These are phyloP conservation scores for Myrmaecium sp. DNA, from an alignment of 2,329 filamentous ascomycete species.

Conservation along the genomic window DNA sequence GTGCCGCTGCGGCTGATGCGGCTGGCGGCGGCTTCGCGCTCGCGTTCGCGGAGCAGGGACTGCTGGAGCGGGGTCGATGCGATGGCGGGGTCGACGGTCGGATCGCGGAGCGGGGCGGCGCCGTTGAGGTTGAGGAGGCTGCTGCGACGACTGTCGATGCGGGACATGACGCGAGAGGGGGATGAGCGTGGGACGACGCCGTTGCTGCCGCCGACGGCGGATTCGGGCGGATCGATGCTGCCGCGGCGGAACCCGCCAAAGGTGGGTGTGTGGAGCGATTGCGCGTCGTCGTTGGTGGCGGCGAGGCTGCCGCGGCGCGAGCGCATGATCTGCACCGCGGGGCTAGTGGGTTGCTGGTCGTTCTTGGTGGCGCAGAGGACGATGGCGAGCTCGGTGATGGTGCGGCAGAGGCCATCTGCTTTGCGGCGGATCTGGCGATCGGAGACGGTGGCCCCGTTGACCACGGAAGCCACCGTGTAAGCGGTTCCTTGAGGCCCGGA, in stretches of 20 bases:
- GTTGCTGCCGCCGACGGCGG: neutral
- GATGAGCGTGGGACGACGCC: neutral
- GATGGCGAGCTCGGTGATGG: constrained; percentile 80
- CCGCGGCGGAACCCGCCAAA: neutral
- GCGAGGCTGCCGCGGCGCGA: constrained; percentile 19
- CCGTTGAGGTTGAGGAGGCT: constrained; percentile 17
- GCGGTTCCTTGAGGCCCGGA: constrained; percentile 44
- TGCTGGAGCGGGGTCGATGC: constrained; percentile 2
- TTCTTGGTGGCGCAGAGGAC: constrained; percentile 39
- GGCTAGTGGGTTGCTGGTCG: constrained; percentile 13
- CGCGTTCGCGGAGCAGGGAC: no score
- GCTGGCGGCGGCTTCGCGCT: no score
- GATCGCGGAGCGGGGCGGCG: constrained; percentile 7
- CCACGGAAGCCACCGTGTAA: constrained; percentile 49
- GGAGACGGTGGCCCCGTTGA: constrained; percentile 41
- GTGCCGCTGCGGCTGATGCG: constrained; percentile 1
- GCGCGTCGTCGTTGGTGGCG: constrained; percentile 13
- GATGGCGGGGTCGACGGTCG: constrained; percentile 1
- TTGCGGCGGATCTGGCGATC: constrained; percentile 81
- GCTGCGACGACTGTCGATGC: constrained; percentile 28
- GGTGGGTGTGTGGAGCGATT: constrained; percentile 6
- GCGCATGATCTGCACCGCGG: constrained; percentile 12
- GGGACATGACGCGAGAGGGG: constrained; percentile 21
- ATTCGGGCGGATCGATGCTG: neutral
- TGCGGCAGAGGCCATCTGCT: constrained; percentile 82